phyloP scores from a whole-genome alignment of 805 yeast genomes.

The Clavispora carvajalis region DNA sequence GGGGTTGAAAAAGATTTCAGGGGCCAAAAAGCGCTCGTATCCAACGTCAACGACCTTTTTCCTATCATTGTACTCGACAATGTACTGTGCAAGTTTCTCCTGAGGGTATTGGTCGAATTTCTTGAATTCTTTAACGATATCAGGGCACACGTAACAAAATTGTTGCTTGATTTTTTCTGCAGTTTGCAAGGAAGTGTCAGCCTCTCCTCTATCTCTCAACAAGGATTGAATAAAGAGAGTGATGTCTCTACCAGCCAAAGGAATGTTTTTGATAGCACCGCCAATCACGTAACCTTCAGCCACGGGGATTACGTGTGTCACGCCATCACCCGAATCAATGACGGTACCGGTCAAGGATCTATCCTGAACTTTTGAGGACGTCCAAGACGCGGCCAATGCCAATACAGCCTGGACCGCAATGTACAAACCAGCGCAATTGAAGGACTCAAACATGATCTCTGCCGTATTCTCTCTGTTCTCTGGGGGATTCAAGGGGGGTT shows the following conservation, averaged over 20 bases:
- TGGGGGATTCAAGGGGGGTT: slow-evolving; percentile 99
- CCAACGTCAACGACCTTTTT: slow-evolving; percentile 81
- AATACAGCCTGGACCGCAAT: slow-evolving; percentile 98
- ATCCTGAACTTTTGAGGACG: slow-evolving; percentile 90
- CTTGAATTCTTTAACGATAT: slow-evolving; percentile 92
- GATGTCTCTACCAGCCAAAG: slow-evolving; percentile 98
- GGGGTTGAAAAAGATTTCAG: slow-evolving; percentile 98
- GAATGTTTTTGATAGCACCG: slow-evolving; percentile 93
- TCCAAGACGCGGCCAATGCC: slow-evolving; percentile 99
- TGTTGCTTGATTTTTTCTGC: slow-evolving; percentile 97
- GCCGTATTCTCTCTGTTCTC: slow-evolving; percentile 98
- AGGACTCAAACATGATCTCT: slow-evolving; percentile 97
- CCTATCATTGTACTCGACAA: slow-evolving; percentile 75
- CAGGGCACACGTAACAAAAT: slow-evolving; percentile 96
- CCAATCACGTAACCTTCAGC: slow-evolving; percentile 99
- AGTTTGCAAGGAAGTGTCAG: slow-evolving; percentile 87
- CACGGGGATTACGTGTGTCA: slow-evolving; percentile 97
- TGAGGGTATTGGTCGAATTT: slow-evolving; percentile 88
- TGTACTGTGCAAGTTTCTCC: slow-evolving; percentile 87
- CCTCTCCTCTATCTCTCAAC: slow-evolving; percentile 94
- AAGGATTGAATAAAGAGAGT: slow-evolving; percentile 89
- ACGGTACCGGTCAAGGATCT: slow-evolving; percentile 97
- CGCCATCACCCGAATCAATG: slow-evolving; percentile 98
- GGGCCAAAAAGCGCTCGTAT: slow-evolving; percentile 95
- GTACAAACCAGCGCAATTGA: slow-evolving; percentile 97